phyloP scores from a whole-genome alignment of 495 filamentous ascomycete genomes.

The Astrocystis sublimbata region DNA sequence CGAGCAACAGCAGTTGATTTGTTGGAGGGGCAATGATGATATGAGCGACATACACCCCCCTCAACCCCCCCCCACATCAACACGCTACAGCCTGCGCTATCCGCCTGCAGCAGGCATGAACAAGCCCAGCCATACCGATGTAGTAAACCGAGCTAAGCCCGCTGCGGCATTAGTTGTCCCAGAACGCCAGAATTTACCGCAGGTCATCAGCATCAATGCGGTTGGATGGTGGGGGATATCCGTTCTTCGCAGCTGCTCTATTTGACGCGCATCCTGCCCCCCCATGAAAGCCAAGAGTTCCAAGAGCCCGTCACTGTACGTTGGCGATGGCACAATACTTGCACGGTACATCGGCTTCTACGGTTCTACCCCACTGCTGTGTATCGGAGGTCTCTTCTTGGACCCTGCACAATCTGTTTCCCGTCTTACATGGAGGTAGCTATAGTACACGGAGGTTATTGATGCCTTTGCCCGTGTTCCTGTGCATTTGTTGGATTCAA shows the following conservation, averaged over 20 bases:
- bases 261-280: constrained; percentile 11
- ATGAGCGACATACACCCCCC: constrained; percentile 37
- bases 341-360: background rate
- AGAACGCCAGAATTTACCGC: background rate
- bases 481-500: background rate
- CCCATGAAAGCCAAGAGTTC: background rate
- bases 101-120: background rate
- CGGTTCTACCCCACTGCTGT: background rate
- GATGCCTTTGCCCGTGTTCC: background rate
- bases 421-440: no score
- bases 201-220: background rate
- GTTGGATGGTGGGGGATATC: constrained; percentile 15
- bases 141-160: background rate
- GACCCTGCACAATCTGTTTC: background rate
- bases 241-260: constrained; percentile 7
- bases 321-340: constrained; percentile 8
- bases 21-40: constrained; percentile 32
- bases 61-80: no score
- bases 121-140: constrained; percentile 6
- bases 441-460: background rate
- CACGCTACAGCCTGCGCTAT: background rate
- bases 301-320: constrained; percentile 3
- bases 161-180: background rate
- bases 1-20: constrained; percentile 26
- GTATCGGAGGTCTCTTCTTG: background rate